phyloP scores from a whole-genome alignment of 2,329 filamentous ascomycete species.

The Fonsecaea erecta region DNA sequence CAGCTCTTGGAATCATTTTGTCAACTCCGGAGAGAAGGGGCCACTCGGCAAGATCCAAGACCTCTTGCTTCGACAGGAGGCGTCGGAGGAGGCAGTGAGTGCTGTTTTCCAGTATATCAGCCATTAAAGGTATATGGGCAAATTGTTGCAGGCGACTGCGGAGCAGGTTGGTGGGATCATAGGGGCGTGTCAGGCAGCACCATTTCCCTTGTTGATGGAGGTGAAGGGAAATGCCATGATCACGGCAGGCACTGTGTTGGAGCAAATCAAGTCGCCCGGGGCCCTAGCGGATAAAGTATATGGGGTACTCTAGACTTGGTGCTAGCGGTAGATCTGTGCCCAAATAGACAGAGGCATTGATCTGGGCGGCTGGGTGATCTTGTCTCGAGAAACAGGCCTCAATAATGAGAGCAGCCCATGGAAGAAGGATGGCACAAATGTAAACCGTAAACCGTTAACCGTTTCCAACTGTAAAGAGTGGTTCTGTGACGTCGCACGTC shows the following conservation, averaged over 20 bases:
- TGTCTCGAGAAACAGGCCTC: neutral
- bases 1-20: conserved; percentile 98
- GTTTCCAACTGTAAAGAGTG: neutral
- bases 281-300: neutral
- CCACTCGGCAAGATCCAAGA: conserved; percentile 85
- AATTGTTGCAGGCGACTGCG: neutral
- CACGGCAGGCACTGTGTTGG: neutral
- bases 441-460: neutral
- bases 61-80: conserved; percentile 84
- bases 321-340: neutral
- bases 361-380: neutral
- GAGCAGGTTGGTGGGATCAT: neutral
- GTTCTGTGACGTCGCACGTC: no score
- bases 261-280: neutral
- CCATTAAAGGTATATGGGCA: conserved; percentile 58
- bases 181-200: conserved; percentile 1
- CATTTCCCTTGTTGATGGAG: neutral
- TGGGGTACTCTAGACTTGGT: no score
- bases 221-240: neutral
- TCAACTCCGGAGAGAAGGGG: conserved; percentile 70
- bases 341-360: neutral
- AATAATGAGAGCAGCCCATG: neutral
- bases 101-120: conserved; percentile 99
- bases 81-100: conserved; percentile 76
- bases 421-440: neutral